Base-by-base conservation (phyloP, 176 grass and related monocot genomes). In the Oryza longistaminata region DNA sequence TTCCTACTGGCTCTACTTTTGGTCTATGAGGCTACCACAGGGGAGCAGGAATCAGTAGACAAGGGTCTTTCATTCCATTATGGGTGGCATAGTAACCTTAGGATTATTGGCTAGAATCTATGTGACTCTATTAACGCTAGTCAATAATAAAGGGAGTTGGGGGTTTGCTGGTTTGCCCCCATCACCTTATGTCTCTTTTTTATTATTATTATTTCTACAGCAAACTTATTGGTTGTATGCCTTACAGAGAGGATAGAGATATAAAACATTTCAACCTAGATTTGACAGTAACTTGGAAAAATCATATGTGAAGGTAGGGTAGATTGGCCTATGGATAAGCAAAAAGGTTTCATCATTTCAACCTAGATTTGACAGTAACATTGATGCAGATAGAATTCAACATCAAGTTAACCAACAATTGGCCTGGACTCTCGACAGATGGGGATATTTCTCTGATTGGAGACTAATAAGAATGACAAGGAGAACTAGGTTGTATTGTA, bases 401-500 rank as follows among this genome's bases (percentile, higher is more conserved):
- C 82, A 74, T 52, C 35, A 31, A 65, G 14, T 55, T 48, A 40
- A 66, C 79, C 68, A 88, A 55, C 13, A 70, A 61, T 85, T 70
- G 77, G 70, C 45, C 61, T 79, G 13, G 10, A 81, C 73, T 73
- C 46, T 73, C 29, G 9, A 71, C 48, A 68, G 76, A 87, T 83
- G 80, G 78, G 76, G 80, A 68, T 77, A 21, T 24, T 70, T 67
- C 11, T 65, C 9, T 69, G 66, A 40, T 31, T 67, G 58, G 69
- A n/a, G 31, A 22, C 71, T 26, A 53, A 73, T 82, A 39, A 74
- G 83, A 75, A 83, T 76, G 73, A 75, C 66, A 42, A 37, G 73
- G 64, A 82, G 76, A 67, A 74, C 40, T 85, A 85, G 73, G 68
- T 66, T 74, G 71, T 29, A 69, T 73, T 65, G 39, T 25, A 85